phyloP scores from a whole-genome alignment of 129 eudicot genomes.

The Apium graveolens region DNA sequence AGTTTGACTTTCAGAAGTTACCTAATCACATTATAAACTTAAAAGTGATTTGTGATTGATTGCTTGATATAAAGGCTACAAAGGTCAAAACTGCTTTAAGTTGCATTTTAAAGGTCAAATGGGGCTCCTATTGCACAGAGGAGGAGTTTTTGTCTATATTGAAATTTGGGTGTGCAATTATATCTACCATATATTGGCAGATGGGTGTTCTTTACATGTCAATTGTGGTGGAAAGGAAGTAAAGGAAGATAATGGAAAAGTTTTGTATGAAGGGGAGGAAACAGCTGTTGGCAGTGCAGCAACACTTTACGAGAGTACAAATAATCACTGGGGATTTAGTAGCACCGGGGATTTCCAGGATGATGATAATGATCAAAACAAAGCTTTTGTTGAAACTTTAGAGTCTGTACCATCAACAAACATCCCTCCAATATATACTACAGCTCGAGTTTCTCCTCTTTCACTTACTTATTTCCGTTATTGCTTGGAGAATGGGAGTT shows the following conservation, averaged over 20 bases:
- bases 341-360: constrained; percentile 93
- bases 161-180: neutral
- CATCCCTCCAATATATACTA: constrained; percentile 43
- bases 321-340: constrained; percentile 62
- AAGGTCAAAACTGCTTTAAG: neutral
- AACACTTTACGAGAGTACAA: constrained; percentile 23
- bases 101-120: neutral
- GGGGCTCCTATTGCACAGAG: neutral
- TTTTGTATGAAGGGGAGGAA: constrained; percentile 67
- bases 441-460: constrained; percentile 68
- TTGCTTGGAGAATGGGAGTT: constrained; percentile 81
- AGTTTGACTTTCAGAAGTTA: neutral
- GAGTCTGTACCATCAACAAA: constrained; percentile 22
- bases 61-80: neutral
- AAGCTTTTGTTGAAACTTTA: constrained; percentile 18
- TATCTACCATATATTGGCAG: constrained; percentile 23
- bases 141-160: neutral
- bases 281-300: constrained; percentile 49
- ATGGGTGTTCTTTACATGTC: constrained; percentile 67
- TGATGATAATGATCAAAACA: constrained; percentile 41
- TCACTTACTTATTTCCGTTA: constrained; percentile 65
- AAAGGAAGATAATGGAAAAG: constrained; percentile 17
- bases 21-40: neutral
- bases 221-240: constrained; percentile 77
- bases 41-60: neutral